Percentiles rank a stretch among this genome's conserved stretches.
Conservation (phyloP, 2,329 filamentous ascomycete genomes). For the Colletotrichum caudatum region DNA sequence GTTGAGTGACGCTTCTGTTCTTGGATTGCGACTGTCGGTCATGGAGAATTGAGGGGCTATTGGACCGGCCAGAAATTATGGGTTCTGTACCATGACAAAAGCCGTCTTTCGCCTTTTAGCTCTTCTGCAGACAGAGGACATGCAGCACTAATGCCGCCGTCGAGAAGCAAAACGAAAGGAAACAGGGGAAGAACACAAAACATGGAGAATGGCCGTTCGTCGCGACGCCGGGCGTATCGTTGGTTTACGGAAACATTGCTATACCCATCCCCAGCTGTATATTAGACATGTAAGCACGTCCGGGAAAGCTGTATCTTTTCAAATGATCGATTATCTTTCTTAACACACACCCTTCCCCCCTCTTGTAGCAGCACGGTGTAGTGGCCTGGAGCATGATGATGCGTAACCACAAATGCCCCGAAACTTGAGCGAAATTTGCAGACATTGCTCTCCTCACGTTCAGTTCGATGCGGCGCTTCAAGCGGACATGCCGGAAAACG, state of each 20-base stretch:
- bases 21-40: not conserved
- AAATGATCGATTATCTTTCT: not conserved
- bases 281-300: conserved; percentile 39
- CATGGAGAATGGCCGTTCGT: not conserved
- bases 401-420: too few species aligned
- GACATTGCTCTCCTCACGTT: not conserved
- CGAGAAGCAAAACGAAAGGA: not conserved
- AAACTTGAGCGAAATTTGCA: not conserved
- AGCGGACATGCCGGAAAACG: not conserved
- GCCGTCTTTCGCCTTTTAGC: not conserved
- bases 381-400: not conserved
- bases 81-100: not conserved
- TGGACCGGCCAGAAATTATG: not conserved
- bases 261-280: conserved; percentile 41
- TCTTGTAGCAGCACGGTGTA: not conserved
- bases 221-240: conserved; percentile 5
- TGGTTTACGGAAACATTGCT: conserved; percentile 33
- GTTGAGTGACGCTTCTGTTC: conserved; percentile 41
- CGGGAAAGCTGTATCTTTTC: not conserved
- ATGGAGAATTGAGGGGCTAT: not conserved
- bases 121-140: not conserved
- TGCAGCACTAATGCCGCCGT: not conserved
- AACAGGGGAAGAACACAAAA: not conserved
- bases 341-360: not conserved
- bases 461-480: not conserved